Evolutionary conservation across 441 rosid species (phyloP), one percentile per base, ranked within the genome.

Genomic region (Gossypium schwendimanii): DNA sequence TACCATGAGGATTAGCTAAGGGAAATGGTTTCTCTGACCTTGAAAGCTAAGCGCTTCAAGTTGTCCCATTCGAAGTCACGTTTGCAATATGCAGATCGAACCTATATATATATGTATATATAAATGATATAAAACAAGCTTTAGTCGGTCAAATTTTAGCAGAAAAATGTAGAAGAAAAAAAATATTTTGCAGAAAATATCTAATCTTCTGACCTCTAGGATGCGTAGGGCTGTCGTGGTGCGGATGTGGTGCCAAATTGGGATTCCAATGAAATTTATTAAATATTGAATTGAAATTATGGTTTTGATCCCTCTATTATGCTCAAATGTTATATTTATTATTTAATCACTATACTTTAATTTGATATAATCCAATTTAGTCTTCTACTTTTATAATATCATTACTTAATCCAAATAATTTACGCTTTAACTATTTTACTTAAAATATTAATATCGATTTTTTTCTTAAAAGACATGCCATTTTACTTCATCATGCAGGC

Each of bases 61-160:
- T 91, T 90, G 74, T 88, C 96, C 97, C 97, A 87, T 79, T 91
- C 96, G n/a, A 93, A 93, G 81, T 91, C 94, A n/a, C 63, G 77
- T 77, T 91, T 87, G 70, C 93, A 85, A 31, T 93, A 91, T 11
- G 93, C 94, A 20, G 97, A 86, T 18, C 96, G 88, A 44, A 93
- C 97, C 98, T 91, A 28, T 33, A 5, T 5, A 31, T 31, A 5
- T 31, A 31, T 31, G 6, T 31, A 31, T 31, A 31, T 31, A 31
- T 31, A 31, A 4, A 18, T 39, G 4, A 66, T 15, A 61, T 17
- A 41, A 23, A 65, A 23, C 39, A 65, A 65, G 55, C 10, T 26
- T 66, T 3, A 49, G 44, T 23, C 44, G 3, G 50, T 26, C 44
- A 26, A 11, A 7, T 63, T 18, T 8, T n/a, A 66, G 8, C 41